These are phyloP conservation scores for Aspergillus melleus DNA, from an alignment of 2,329 filamentous ascomycete species.

Conservation along the genomic window DNA sequence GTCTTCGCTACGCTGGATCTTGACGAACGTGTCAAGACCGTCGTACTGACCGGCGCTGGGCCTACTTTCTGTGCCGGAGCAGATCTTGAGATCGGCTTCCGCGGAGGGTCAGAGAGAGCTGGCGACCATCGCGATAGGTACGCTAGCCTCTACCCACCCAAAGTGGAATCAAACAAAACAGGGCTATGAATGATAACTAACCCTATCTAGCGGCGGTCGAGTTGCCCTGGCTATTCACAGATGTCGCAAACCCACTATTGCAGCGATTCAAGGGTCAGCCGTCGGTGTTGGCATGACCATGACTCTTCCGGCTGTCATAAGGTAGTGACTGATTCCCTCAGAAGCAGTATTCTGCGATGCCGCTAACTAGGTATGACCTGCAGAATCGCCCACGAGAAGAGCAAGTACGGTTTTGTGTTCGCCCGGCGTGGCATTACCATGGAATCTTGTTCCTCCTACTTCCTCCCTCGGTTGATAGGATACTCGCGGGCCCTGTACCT, in stretches of 20 bases:
- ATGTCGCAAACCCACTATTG: slow-evolving; percentile 59
- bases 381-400: slow-evolving; percentile 55
- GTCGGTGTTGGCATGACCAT: slow-evolving; percentile 61
- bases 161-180: background rate
- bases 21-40: slow-evolving; percentile 55
- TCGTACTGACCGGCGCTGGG: slow-evolving; percentile 56
- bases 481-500: slow-evolving; percentile 34
- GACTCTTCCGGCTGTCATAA: slow-evolving; percentile 58
- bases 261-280: slow-evolving; percentile 56
- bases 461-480: slow-evolving; percentile 70
- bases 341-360: background rate
- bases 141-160: slow-evolving; percentile 5
- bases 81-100: slow-evolving; percentile 56
- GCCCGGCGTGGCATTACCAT: slow-evolving; percentile 67
- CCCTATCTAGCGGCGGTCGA: slow-evolving; percentile 30
- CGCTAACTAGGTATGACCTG: no score
- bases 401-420: slow-evolving; percentile 75
- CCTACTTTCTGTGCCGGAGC: slow-evolving; percentile 54
- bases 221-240: slow-evolving; percentile 54
- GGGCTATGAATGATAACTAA: background rate
- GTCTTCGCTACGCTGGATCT: slow-evolving; percentile 45
- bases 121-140: slow-evolving; percentile 57
- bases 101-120: slow-evolving; percentile 41
- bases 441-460: slow-evolving; percentile 71
- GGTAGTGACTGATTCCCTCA: slow-evolving; percentile 15